phyloP scores from a whole-genome alignment of 169 alveolate species.

The Cryptosporidium muris region DNA sequence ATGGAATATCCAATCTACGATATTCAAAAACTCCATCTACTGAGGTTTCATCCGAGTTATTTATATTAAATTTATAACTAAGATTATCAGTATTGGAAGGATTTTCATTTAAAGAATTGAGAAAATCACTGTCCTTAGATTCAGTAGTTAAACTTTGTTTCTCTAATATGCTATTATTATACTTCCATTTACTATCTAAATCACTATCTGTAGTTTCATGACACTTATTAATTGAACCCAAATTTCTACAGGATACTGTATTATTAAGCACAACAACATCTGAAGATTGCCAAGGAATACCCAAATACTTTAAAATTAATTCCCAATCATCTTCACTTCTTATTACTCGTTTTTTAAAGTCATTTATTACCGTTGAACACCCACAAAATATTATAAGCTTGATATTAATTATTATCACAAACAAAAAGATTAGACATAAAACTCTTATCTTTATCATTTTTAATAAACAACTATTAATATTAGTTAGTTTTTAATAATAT shows the following conservation, averaged over 20 bases:
- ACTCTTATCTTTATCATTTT: no score
- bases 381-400: neutral
- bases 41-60: no score
- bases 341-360: neutral
- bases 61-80: no score
- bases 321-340: conserved; percentile 9
- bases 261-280: conserved; percentile 1
- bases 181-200: neutral
- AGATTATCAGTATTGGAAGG: no score
- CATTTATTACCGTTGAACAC: conserved; percentile 14
- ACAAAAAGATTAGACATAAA: neutral
- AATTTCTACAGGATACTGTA: neutral
- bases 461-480: no score
- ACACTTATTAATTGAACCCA: neutral
- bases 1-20: conserved; percentile 10
- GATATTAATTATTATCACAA: neutral
- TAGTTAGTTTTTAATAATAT: no score
- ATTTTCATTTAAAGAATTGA: neutral
- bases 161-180: neutral
- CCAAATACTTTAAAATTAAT: neutral
- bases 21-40: neutral
- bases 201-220: neutral
- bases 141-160: neutral
- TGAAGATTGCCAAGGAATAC: conserved; percentile 49
- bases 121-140: neutral